Base-by-base conservation (phyloP, 2,329 filamentous ascomycete species). In the Botryosphaeria dothidea region DNA sequence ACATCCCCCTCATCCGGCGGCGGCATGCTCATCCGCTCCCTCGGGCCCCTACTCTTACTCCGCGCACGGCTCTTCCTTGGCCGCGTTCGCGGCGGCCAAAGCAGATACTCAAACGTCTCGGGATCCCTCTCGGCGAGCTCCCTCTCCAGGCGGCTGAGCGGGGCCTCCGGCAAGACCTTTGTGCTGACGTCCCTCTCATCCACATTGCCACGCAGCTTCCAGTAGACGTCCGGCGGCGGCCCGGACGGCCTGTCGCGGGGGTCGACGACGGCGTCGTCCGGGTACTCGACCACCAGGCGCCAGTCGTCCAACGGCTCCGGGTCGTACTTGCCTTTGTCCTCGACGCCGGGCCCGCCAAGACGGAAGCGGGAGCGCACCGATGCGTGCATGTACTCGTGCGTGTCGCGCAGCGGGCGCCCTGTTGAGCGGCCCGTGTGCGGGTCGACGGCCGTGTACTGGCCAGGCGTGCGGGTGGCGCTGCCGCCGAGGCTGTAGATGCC, bases 351-450 rank as follows among this genome's bases (percentile, higher is more conserved):
- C 3, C 83, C 83, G 66, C 75, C 70, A 4, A 83, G 76, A 13
- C 77, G 77, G 49, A 79, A 68, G 15, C 83, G 77, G 0, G 80
- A 74, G 21, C 83, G 79, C 4, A 81, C 83, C 4, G 75, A 81
- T 4, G 83, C 78, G 69, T 85, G 83, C 31, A 85, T 80, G 69
- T 84, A 84, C 71, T 85, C 83, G 68, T 81, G 78, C 25, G 83
- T 84, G 65, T 83, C 75, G 34, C 76, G 73, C 34, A 85, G 75
- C 1, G 80, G 80, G 1, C 79, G 75, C 21, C 77, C 70, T 4
- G 81, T 84, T 36, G 73, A 62, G 23, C 73, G 73, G 45, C 80
- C 79, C 15, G 76, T 80, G 34, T 72, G 68, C 4, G 82, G 82
- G 68, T 84, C 78, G 1, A 78, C 72, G n/a, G 75, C 77, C 48